A percentile compares a stretch with the other conserved stretches of the same genome.
phyloP scores from a whole-genome alignment of 345 rosid species.

The Syzygium aromaticum region DNA sequence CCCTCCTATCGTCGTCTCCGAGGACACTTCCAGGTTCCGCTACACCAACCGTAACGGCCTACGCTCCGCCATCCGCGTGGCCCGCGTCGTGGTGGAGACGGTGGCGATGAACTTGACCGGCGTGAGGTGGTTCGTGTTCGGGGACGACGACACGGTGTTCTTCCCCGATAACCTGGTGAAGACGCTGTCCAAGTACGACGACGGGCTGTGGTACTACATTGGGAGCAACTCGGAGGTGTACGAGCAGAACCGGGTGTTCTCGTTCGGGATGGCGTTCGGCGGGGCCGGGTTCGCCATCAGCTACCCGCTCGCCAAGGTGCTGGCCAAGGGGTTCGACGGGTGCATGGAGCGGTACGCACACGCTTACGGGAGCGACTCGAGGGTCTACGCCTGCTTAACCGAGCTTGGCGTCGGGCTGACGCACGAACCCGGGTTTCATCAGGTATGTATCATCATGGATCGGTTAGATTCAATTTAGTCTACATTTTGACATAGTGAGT shows the following conservation, averaged over 20 bases:
- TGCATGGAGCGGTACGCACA: conserved; percentile 71
- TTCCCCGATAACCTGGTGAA: conserved; percentile 67
- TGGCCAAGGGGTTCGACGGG: conserved; percentile 63
- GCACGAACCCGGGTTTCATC: conserved; percentile 91
- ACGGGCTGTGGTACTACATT: conserved; percentile 61
- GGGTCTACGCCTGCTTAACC: conserved; percentile 78
- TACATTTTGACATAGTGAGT: too few species aligned
- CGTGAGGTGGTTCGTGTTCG: conserved; percentile 85
- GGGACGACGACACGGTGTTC: conserved; percentile 90
- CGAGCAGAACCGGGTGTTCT: conserved; percentile 64
- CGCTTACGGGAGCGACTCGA: conserved; percentile 71
- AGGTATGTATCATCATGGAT: conserved; percentile 25
- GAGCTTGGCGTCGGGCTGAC: conserved; percentile 82
- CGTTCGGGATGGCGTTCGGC: conserved; percentile 89
- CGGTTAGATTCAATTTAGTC: neutral
- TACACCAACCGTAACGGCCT: conserved; percentile 62
- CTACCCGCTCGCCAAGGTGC: conserved; percentile 45
- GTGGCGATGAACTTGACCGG: conserved; percentile 43
- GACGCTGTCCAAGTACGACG: conserved; percentile 72
- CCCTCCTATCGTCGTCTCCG: conserved; percentile 46
- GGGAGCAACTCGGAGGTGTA: conserved; percentile 79
- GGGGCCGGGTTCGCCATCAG: conserved; percentile 89
- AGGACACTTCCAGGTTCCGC: conserved; percentile 58
- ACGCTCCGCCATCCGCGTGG: conserved; percentile 72
- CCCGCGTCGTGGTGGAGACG: conserved; percentile 73